Percentiles rank a stretch among this genome's conserved stretches.
These are phyloP conservation scores for Apiospora pterosperma DNA, from an alignment of 2,329 filamentous ascomycete species.

Conservation along the genomic window DNA sequence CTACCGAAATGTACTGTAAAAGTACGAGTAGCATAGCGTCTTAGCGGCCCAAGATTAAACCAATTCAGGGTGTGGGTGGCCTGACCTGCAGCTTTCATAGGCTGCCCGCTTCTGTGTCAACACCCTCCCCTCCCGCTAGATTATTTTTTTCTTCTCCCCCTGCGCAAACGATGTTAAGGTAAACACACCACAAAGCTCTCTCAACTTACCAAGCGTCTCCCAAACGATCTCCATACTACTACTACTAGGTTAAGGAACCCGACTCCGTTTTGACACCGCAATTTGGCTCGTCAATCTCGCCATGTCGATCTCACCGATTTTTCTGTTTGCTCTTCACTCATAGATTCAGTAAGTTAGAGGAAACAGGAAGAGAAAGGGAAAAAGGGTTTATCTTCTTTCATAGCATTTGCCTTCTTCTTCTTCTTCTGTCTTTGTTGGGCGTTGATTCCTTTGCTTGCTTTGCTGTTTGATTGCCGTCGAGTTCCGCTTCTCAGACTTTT, in stretches of 20 bases:
- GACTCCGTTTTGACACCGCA: constrained; percentile 1
- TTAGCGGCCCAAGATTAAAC: not conserved
- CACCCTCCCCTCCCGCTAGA: not conserved
- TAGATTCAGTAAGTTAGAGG: not conserved
- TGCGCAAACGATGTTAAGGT: not conserved
- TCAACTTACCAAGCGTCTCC: not conserved
- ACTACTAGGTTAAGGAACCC: too few relatives aligned
- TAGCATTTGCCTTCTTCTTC: not conserved
- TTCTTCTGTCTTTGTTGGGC: not conserved
- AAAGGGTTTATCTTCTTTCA: not conserved
- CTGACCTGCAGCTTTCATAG: not conserved
- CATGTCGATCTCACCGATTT: not conserved
- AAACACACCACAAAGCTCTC: too few relatives aligned
- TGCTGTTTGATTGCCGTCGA: not conserved
- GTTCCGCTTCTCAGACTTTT: not conserved
- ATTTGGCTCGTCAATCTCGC: not conserved
- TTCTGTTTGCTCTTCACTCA: not conserved
- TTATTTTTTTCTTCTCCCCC: not conserved
- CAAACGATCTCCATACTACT: not conserved
- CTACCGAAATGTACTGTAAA: too few relatives aligned
- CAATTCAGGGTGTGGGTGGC: not conserved
- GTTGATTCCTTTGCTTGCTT: not conserved
- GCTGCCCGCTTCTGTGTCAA: not conserved
- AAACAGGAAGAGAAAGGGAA: not conserved
- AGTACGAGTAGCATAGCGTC: too few relatives aligned